Base-by-base conservation (phyloP, 352 stramenopile species). In the Pythium pyrilobum region DNA sequence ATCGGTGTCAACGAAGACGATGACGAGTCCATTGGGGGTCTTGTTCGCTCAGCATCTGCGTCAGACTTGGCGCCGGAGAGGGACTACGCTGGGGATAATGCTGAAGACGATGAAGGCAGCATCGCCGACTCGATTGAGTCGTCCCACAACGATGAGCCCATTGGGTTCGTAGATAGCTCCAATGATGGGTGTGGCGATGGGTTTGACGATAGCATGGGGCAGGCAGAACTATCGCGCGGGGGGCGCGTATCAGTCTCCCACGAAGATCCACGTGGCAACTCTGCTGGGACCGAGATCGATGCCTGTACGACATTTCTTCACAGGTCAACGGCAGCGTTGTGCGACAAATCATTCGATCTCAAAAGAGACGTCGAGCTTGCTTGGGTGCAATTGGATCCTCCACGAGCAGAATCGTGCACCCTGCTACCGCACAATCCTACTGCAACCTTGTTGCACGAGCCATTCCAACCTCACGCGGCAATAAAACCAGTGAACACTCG, bases 301-400 rank as follows among this genome's bases (percentile, higher is more conserved):
- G n/a, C 56, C 4, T 58, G 33, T 13, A 50, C 33, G 28, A 52
- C 41, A 12, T 32, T 56, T 18, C 23, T 42, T 8, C 40, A 50
- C 20, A 64, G 48, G 18, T 49, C 36, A 2, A 64, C 39, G 7
- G 34, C 32, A 7, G 23, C 15, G 21, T 33, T 52, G 21, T 34
- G 45, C 9, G 28, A 46, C 18, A 51, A 34, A n/a, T 33, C 18
- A 0, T 36, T 33, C n/a, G 21, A 42, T 8, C 3, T 23, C 3
- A 27, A 37, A 2, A 16, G 34, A 16, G 36, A 37, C 32, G 40
- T 32, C 40, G 27, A 53, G 15, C 33, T 8, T 18, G 23, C 34
- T 8, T 8, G 8, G 9, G 23, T n/a, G n/a, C n/a, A n/a, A n/a
- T n/a, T n/a, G n/a, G n/a, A n/a, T n/a, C n/a, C n/a, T n/a, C n/a